phyloP scores from a whole-genome alignment of 2,329 filamentous ascomycete species.

The Nigrospora osmanthi region DNA sequence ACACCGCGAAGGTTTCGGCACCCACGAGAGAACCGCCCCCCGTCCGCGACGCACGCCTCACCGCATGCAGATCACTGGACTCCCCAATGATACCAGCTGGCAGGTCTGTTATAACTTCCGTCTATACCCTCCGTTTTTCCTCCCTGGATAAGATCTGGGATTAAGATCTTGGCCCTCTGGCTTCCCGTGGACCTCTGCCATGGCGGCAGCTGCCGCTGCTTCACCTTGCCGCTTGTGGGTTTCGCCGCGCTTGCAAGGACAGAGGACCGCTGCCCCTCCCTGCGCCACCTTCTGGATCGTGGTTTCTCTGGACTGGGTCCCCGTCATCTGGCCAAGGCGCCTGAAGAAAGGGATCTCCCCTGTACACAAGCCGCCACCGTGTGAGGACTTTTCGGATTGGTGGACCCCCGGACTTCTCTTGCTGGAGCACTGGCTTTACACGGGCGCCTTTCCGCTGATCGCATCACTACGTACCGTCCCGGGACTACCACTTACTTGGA shows the following conservation, averaged over 20 bases:
- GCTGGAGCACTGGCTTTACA: slow-evolving; percentile 1
- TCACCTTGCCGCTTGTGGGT: slow-evolving; percentile 16
- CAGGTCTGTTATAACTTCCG: slow-evolving; percentile 81
- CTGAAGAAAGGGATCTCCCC: slow-evolving; percentile 15
- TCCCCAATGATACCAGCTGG: slow-evolving; percentile 98
- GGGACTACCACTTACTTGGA: slow-evolving; percentile 71
- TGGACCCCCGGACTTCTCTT: slow-evolving; percentile 17
- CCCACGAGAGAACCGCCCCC: slow-evolving; percentile 49
- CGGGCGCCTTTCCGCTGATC: slow-evolving; percentile 11
- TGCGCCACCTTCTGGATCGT: slow-evolving; percentile 1
- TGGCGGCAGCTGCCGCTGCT: slow-evolving; percentile 9
- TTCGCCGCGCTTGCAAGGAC: slow-evolving; percentile 16
- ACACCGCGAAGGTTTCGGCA: slow-evolving; percentile 40
- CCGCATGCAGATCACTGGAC: slow-evolving; percentile 95
- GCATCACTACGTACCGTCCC: slow-evolving; percentile 29
- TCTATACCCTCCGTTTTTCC: slow-evolving; percentile 34
- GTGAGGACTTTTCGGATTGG: slow-evolving; percentile 19
- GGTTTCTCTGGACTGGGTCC: slow-evolving; percentile 16
- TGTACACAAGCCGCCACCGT: slow-evolving; percentile 11
- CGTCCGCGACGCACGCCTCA: slow-evolving; percentile 90
- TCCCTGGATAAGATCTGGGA: slow-evolving; percentile 7
- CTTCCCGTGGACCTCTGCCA: background rate
- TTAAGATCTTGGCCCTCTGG: slow-evolving; percentile 10
- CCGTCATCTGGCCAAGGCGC: slow-evolving; percentile 20
- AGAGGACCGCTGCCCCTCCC: slow-evolving; percentile 7